Evolutionary conservation across 805 yeast genomes (phyloP).

Genomic region (Saccharomycopsis selenospora): DNA sequence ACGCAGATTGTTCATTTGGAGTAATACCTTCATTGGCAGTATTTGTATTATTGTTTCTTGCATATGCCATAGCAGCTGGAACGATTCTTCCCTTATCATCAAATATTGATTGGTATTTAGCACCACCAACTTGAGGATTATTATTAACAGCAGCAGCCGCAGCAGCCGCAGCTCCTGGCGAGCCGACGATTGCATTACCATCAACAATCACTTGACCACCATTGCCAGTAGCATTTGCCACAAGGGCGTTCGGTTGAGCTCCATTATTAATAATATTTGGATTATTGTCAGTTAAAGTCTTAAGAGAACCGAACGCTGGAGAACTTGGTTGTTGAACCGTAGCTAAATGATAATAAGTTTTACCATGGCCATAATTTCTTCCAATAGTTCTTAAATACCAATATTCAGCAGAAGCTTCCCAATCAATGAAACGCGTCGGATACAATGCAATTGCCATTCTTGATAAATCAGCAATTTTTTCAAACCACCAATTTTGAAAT

Average conservation of each 20-base stretch:
- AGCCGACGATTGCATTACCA: neutral
- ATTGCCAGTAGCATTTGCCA: neutral
- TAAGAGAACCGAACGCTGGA: neutral
- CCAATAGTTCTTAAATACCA: conserved; percentile 76
- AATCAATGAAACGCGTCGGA: conserved; percentile 72
- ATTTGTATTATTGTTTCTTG: neutral
- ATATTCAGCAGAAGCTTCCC: conserved; percentile 76
- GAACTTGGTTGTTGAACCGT: conserved; percentile 57
- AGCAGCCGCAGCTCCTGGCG: neutral
- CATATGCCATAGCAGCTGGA: conserved; percentile 4
- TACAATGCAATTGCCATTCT: conserved; percentile 84
- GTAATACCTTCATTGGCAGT: neutral
- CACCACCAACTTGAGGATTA: neutral
- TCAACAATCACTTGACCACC: conserved; percentile 1
- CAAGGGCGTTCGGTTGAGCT: neutral
- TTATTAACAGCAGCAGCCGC: conserved; percentile 1
- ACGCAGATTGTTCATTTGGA: neutral
- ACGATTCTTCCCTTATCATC: too few relatives aligned
- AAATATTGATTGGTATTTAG: neutral
- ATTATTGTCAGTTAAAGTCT: neutral
- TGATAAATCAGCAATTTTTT: conserved; percentile 77
- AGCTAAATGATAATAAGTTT: conserved; percentile 79
- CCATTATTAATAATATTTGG: too few relatives aligned
- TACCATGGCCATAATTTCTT: conserved; percentile 75
- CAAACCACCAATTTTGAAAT: conserved; percentile 53